Percentiles rank a stretch among this genome's conserved stretches.
Evolutionary conservation across 2,329 filamentous ascomycete species (phyloP).

Genomic region (Amphichorda felina): DNA sequence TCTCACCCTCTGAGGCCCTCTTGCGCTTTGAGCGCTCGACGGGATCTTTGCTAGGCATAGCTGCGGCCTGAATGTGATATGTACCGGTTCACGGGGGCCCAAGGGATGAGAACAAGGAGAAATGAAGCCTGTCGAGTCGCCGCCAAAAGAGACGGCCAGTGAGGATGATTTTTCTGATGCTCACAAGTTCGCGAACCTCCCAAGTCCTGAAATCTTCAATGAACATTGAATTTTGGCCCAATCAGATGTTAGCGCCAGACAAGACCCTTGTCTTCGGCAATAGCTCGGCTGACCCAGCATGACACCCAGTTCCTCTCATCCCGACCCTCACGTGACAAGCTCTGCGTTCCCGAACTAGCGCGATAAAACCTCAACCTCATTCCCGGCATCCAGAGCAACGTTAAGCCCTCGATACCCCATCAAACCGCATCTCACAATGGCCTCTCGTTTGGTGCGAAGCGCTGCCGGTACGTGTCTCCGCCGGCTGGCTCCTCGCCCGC

Average conservation of each 20-base stretch:
- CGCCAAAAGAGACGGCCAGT: not conserved
- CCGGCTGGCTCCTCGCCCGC: slow-evolving; percentile 8
- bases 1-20: slow-evolving; percentile 27
- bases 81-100: no score
- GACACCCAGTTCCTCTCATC: not conserved
- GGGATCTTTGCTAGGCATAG: slow-evolving; percentile 13
- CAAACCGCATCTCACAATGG: slow-evolving; percentile 68
- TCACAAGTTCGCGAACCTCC: not conserved
- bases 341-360: slow-evolving; percentile 25
- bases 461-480: slow-evolving; percentile 65
- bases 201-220: slow-evolving; percentile 17
- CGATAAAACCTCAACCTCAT: slow-evolving; percentile 39
- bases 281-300: not conserved
- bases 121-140: not conserved
- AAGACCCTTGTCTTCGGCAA: slow-evolving; percentile 2
- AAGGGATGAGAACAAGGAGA: not conserved
- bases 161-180: not conserved
- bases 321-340: slow-evolving; percentile 20
- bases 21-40: slow-evolving; percentile 38
- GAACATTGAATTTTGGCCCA: slow-evolving; percentile 14
- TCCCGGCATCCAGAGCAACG: slow-evolving; percentile 31
- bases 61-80: slow-evolving; percentile 2
- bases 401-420: slow-evolving; percentile 35
- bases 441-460: slow-evolving; percentile 92
- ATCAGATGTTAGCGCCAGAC: slow-evolving; percentile 8